Percentiles rank a stretch among this genome's conserved stretches.
Evolutionary conservation across 192 early-diverging fungal genomes (phyloP).

Genomic region (Entomortierella beljakovae): DNA sequence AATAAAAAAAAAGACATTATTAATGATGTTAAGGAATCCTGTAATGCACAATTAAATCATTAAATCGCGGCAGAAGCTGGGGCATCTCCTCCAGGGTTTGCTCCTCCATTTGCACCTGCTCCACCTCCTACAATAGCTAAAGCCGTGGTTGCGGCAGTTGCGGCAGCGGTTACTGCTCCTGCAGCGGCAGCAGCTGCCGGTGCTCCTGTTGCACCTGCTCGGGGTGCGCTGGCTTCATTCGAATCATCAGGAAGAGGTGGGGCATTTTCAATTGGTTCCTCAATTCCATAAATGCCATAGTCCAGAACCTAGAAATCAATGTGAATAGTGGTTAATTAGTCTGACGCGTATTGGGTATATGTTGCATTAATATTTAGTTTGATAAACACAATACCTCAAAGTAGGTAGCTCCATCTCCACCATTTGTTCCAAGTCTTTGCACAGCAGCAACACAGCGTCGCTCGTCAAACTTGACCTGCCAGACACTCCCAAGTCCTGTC

Average conservation of each 20-base stretch:
- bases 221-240: background rate
- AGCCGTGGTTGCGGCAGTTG: background rate
- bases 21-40: background rate
- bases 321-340: background rate
- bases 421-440: conserved; percentile 55
- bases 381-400: conserved; percentile 72
- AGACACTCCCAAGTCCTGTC: conserved; percentile 85
- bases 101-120: background rate
- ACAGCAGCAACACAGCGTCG: conserved; percentile 85
- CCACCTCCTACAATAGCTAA: background rate
- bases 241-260: conserved; percentile 29
- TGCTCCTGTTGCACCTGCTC: background rate
- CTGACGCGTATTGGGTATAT: background rate
- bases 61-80: background rate
- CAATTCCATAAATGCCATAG: conserved; percentile 74
- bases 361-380: background rate
- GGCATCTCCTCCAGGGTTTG: background rate
- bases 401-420: conserved; percentile 66
- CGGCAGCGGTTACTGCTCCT: background rate
- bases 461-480: conserved; percentile 95
- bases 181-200: no score
- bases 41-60: background rate
- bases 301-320: conserved; percentile 65
- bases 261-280: conserved; percentile 54
- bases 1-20: background rate